Percentiles rank a stretch among this genome's conserved stretches.
Evolutionary conservation across 73 alveolate genomes (phyloP).

Genomic region (Paramecium primaurelia): DNA sequence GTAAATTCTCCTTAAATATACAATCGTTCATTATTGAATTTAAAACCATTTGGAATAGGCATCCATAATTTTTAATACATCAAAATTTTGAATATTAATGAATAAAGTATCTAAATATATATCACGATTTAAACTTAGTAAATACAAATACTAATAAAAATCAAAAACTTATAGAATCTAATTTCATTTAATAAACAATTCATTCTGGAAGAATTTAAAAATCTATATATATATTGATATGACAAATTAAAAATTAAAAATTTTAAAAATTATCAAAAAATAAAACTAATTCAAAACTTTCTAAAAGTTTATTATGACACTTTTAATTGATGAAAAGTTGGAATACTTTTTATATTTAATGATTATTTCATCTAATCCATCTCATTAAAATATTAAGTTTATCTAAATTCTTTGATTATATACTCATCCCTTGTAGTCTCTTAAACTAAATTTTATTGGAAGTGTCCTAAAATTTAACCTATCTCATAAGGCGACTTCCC

Average conservation of each 20-base stretch:
- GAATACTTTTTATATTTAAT: background rate
- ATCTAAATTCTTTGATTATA: background rate
- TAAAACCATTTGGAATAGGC: background rate
- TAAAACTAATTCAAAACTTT: background rate
- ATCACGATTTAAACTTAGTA: background rate
- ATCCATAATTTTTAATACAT: conserved; percentile 34
- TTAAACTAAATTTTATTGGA: background rate
- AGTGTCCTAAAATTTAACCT: background rate
- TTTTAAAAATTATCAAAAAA: background rate
- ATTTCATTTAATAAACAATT: background rate
- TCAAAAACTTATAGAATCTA: background rate
- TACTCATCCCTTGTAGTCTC: background rate
- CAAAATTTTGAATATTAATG: conserved; percentile 3
- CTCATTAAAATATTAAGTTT: background rate
- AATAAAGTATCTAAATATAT: background rate
- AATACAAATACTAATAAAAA: background rate
- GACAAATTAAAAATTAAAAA: background rate
- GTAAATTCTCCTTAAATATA: background rate
- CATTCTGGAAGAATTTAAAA: background rate
- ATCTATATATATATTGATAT: background rate
- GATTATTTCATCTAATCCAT: background rate
- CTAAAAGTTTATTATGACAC: background rate
- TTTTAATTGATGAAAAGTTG: background rate
- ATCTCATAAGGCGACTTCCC: background rate
- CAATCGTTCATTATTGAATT: background rate